Percentiles rank a stretch among this genome's conserved stretches.
These are phyloP conservation scores for Saccharomycopsis selenospora DNA, from an alignment of 805 yeast species.

Conservation along the genomic window DNA sequence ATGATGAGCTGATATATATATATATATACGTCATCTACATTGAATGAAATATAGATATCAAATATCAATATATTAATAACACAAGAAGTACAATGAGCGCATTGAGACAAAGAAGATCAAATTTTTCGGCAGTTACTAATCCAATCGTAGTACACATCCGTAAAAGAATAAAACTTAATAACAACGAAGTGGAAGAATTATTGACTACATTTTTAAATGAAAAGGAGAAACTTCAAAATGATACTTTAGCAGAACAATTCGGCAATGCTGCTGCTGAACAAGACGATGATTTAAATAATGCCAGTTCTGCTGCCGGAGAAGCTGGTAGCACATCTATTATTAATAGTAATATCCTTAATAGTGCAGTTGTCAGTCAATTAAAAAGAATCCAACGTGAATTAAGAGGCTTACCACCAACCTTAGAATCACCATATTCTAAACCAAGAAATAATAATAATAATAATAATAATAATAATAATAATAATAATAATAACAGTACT, in stretches of 20 bases:
- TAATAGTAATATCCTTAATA: too few relatives aligned
- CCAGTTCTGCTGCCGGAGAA: slow-evolving; percentile 22
- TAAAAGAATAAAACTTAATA: background rate
- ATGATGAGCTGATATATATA: too few relatives aligned
- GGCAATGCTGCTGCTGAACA: slow-evolving; percentile 14
- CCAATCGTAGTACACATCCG: slow-evolving; percentile 37
- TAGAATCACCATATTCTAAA: slow-evolving; percentile 20
- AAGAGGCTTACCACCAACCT: slow-evolving; percentile 67
- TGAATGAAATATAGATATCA: too few relatives aligned
- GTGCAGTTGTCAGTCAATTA: slow-evolving; percentile 52
- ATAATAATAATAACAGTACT: slow-evolving; percentile 8
- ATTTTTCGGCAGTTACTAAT: slow-evolving; percentile 39
- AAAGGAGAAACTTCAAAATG: slow-evolving; percentile 43
- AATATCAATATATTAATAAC: background rate
- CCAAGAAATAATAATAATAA: slow-evolving; percentile 25
- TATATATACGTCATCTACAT: too few relatives aligned
- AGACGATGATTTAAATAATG: slow-evolving; percentile 19
- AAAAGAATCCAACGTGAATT: slow-evolving; percentile 70
- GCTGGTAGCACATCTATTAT: slow-evolving; percentile 27
- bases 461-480: slow-evolving; percentile 27
- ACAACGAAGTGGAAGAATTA: slow-evolving; percentile 16
- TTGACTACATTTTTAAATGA: slow-evolving; percentile 29
- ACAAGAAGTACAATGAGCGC: slow-evolving; percentile 24
- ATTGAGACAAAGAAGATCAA: slow-evolving; percentile 35
- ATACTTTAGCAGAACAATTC: slow-evolving; percentile 30